Conservation (phyloP, 1,139 yeast species). For the Scheffersomyces insectosa region DNA sequence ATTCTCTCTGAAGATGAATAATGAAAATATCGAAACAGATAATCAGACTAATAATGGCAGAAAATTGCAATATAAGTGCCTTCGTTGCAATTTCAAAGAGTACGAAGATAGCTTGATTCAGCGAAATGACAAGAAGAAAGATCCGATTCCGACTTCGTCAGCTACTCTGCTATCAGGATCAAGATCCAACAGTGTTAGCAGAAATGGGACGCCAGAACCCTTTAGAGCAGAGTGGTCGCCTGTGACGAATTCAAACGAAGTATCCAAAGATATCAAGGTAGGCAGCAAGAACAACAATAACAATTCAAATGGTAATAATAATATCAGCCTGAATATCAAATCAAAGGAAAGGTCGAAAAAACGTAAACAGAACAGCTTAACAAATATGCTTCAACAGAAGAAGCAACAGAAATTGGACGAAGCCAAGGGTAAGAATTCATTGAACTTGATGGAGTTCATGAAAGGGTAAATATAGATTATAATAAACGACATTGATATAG, state of each 20-base stretch:
- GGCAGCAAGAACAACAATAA: conserved; percentile 4
- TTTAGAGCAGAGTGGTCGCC: conserved; percentile 5
- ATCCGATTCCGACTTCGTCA: not conserved
- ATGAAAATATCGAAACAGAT: not conserved
- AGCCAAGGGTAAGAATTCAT: conserved; percentile 26
- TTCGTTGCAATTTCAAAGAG: conserved; percentile 23
- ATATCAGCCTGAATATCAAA: conserved; percentile 4
- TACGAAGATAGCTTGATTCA: conserved; percentile 12
- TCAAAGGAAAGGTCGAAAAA: conserved; percentile 30
- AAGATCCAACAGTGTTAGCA: not conserved
- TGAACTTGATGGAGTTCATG: conserved; percentile 54
- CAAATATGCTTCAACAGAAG: conserved; percentile 43
- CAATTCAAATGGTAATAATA: not conserved
- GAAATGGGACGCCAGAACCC: not conserved
- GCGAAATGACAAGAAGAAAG: conserved; percentile 1
- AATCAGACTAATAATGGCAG: conserved; percentile 11
- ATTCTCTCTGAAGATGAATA: no score
- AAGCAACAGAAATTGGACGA: conserved; percentile 34
- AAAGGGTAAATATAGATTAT: conserved; percentile 9
- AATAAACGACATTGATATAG: no score
- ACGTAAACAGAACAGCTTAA: conserved; percentile 34
- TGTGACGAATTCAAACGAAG: conserved; percentile 1
- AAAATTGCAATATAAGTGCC: conserved; percentile 27
- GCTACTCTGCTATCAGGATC: not conserved
- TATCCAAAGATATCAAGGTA: conserved; percentile 7